These are phyloP conservation scores for Odontarrhena argentea DNA, from an alignment of 345 rosid genomes.

Conservation along the genomic window DNA sequence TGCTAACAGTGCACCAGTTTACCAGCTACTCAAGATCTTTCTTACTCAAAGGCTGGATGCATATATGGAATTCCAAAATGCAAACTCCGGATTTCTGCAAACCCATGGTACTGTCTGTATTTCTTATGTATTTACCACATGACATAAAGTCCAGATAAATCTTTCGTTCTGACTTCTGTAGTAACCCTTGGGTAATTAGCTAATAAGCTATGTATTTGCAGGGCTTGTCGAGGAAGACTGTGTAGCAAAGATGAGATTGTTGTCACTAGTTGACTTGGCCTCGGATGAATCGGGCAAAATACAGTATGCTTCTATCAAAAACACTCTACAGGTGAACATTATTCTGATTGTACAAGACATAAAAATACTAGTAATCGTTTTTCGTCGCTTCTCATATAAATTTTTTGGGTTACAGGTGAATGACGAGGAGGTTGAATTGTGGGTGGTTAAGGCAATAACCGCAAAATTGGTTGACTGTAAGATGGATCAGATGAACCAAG, in stretches of 20 bases:
- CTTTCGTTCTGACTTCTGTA: slow-evolving; percentile 3
- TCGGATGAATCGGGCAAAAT: slow-evolving; percentile 70
- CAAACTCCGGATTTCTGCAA: slow-evolving; percentile 66
- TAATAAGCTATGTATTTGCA: slow-evolving; percentile 33
- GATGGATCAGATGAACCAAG: slow-evolving; percentile 94
- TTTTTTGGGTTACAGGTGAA: slow-evolving; percentile 50
- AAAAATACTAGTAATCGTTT: neutral
- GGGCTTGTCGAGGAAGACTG: slow-evolving; percentile 90
- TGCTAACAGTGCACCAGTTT: slow-evolving; percentile 57
- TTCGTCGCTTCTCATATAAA: neutral
- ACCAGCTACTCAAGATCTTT: slow-evolving; percentile 80
- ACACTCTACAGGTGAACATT: slow-evolving; percentile 61
- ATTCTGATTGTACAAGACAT: slow-evolving; percentile 12
- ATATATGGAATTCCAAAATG: slow-evolving; percentile 73
- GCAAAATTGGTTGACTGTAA: slow-evolving; percentile 77
- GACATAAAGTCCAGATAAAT: neutral
- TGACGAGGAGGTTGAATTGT: slow-evolving; percentile 79
- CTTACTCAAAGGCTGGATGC: slow-evolving; percentile 79
- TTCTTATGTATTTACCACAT: neutral
- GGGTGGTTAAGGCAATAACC: slow-evolving; percentile 89
- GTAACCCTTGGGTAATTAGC: neutral
- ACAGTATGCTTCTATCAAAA: slow-evolving; percentile 65
- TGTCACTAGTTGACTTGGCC: slow-evolving; percentile 82
- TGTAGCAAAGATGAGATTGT: slow-evolving; percentile 78
- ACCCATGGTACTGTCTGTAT: slow-evolving; percentile 53